These are phyloP conservation scores for Penicillium manginii DNA, from an alignment of 495 filamentous ascomycete species.

Conservation along the genomic window DNA sequence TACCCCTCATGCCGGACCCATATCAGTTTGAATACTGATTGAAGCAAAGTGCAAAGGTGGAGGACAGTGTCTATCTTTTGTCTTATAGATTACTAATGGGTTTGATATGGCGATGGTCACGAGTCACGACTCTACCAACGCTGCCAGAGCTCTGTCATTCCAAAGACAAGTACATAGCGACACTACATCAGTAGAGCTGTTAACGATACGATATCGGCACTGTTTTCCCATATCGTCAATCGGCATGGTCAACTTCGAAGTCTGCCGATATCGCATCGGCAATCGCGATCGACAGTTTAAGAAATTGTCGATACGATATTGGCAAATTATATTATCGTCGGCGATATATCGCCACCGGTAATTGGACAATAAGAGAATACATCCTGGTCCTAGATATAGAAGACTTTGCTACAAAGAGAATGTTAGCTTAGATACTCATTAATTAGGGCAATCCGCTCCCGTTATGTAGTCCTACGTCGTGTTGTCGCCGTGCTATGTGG, in stretches of 20 bases:
- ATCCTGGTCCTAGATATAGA: conserved; percentile 7
- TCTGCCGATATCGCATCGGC: not conserved
- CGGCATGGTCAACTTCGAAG: not conserved
- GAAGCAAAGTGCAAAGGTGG: not conserved
- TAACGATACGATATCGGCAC: not conserved
- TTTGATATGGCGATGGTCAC: not conserved
- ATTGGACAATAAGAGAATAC: conserved; percentile 9
- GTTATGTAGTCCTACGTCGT: conserved; percentile 7
- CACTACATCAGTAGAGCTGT: too few relatives aligned
- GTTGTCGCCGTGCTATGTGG: not conserved
- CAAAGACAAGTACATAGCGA: too few relatives aligned
- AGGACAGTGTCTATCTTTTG: not conserved
- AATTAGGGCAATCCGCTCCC: conserved; percentile 4
- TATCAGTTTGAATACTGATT: conserved; percentile 27
- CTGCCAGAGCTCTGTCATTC: too few relatives aligned
- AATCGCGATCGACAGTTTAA: not conserved
- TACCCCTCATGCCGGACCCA: conserved; percentile 12
- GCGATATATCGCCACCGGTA: conserved; percentile 1
- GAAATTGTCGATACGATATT: not conserved
- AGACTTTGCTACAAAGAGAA: conserved; percentile 5
- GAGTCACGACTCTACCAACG: too few relatives aligned
- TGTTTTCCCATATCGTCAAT: conserved; percentile 1
- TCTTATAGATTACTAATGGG: not conserved
- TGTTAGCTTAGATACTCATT: conserved; percentile 6
- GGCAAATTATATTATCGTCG: too few relatives aligned